Percentiles rank a stretch among this genome's conserved stretches.
Evolutionary conservation across 352 stramenopile species (phyloP).

Genomic region (Pythium sp.): DNA sequence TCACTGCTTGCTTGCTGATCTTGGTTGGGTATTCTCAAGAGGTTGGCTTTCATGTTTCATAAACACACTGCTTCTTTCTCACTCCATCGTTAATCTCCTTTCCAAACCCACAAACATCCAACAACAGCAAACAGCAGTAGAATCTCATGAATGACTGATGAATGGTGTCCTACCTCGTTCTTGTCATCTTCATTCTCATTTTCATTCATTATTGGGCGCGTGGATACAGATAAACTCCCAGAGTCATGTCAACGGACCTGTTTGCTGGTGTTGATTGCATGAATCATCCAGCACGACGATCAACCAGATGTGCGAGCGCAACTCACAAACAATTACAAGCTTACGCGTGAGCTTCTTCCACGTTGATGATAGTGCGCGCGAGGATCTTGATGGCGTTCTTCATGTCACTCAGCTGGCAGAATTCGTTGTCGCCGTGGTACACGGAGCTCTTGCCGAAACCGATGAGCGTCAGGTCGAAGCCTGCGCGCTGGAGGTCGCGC

Average conservation of each 20-base stretch:
- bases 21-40: background rate
- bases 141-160: background rate
- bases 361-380: constrained; percentile 73
- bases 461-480: constrained; percentile 74
- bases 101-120: background rate
- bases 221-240: too few relatives aligned
- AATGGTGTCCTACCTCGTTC: background rate
- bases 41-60: background rate
- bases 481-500: constrained; percentile 70
- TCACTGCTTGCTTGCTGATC: background rate
- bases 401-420: constrained; percentile 86
- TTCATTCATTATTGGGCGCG: too few relatives aligned
- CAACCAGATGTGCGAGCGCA: background rate
- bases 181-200: too few relatives aligned
- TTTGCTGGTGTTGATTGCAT: background rate
- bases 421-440: constrained; percentile 94
- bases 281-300: background rate
- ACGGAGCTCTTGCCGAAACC: constrained; percentile 79
- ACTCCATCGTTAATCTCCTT: background rate
- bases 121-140: background rate
- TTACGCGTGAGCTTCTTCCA: constrained; percentile 35
- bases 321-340: constrained; percentile 5
- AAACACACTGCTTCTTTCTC: background rate
- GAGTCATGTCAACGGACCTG: background rate
- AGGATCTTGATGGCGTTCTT: constrained; percentile 86